A percentile compares a stretch with the other conserved stretches of the same genome.
Conservation (phyloP, 305 asterid species). For the Lippia alba region DNA sequence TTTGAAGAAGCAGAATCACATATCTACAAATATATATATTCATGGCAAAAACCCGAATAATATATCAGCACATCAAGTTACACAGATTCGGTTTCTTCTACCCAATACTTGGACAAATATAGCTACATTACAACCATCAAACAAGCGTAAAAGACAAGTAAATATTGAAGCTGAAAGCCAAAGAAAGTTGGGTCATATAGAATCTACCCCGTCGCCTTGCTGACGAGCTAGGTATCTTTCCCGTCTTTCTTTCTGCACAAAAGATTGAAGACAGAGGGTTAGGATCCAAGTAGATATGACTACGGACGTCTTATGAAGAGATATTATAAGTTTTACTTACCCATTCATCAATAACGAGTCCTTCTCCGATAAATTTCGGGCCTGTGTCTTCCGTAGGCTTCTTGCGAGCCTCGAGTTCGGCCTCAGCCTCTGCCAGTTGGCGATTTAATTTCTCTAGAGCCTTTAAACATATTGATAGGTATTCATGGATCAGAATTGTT, state of each 20-base stretch:
- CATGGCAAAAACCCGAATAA: conserved; percentile 35
- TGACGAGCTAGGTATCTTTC: conserved; percentile 94
- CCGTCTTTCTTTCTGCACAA: conserved; percentile 87
- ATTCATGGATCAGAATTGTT: neutral
- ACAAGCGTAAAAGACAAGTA: conserved; percentile 1
- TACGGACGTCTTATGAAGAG: neutral
- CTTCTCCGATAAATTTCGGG: conserved; percentile 92
- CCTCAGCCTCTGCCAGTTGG: conserved; percentile 91
- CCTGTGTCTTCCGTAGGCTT: conserved; percentile 84
- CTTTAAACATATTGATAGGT: conserved; percentile 43
- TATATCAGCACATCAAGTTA: conserved; percentile 34
- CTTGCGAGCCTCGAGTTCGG: conserved; percentile 88
- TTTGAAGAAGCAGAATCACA: conserved; percentile 32
- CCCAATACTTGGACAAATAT: conserved; percentile 27
- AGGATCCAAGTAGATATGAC: conserved; percentile 5
- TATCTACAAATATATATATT: conserved; percentile 45
- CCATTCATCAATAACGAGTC: conserved; percentile 98
- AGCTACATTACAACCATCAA: conserved; percentile 42
- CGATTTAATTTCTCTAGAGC: conserved; percentile 86
- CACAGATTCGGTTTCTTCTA: conserved; percentile 18
- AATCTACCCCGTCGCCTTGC: conserved; percentile 81
- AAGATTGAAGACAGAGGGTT: conserved; percentile 6
- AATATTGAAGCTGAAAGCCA: conserved; percentile 28
- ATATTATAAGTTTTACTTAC: conserved; percentile 44
- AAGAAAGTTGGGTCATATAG: conserved; percentile 52